phyloP scores from a whole-genome alignment of 495 filamentous ascomycete species.

The Neurospora intermedia region DNA sequence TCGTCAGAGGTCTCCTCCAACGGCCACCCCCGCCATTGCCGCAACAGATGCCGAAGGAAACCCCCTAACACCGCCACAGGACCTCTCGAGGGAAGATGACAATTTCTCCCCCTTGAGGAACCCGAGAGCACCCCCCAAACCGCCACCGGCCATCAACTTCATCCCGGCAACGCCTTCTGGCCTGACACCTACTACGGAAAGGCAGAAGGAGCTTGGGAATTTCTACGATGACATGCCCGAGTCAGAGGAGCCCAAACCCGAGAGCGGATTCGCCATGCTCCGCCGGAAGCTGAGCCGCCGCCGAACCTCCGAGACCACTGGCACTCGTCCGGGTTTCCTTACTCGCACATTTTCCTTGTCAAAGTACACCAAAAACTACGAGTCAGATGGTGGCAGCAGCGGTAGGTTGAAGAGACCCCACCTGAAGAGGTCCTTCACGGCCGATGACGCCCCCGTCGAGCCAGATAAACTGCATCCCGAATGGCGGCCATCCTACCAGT shows the following conservation, averaged over 20 bases:
- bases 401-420: conserved; percentile 31
- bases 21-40: conserved; percentile 21
- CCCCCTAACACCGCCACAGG: conserved; percentile 38
- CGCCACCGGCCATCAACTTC: conserved; percentile 54
- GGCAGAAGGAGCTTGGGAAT: conserved; percentile 41
- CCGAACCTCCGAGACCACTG: conserved; percentile 41
- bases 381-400: conserved; percentile 4
- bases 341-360: conserved; percentile 34
- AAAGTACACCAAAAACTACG: conserved; percentile 12
- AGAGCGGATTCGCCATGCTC: conserved; percentile 42
- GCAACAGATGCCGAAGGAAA: conserved; percentile 29
- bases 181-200: conserved; percentile 42
- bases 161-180: conserved; percentile 61
- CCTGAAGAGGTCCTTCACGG: conserved; percentile 24
- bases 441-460: conserved; percentile 33
- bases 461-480: conserved; percentile 61
- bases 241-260: conserved; percentile 13
- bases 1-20: conserved; percentile 3
- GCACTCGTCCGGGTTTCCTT: conserved; percentile 27
- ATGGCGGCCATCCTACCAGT: conserved; percentile 63
- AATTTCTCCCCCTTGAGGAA: conserved; percentile 61
- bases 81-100: conserved; percentile 38
- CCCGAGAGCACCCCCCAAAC: conserved; percentile 51
- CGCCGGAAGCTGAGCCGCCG: conserved; percentile 48
- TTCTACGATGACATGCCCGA: conserved; percentile 31